A percentile compares a stretch with the other conserved stretches of the same genome.
Conservation (phyloP, 2,329 filamentous ascomycete species). For the Claviceps sp. region DNA sequence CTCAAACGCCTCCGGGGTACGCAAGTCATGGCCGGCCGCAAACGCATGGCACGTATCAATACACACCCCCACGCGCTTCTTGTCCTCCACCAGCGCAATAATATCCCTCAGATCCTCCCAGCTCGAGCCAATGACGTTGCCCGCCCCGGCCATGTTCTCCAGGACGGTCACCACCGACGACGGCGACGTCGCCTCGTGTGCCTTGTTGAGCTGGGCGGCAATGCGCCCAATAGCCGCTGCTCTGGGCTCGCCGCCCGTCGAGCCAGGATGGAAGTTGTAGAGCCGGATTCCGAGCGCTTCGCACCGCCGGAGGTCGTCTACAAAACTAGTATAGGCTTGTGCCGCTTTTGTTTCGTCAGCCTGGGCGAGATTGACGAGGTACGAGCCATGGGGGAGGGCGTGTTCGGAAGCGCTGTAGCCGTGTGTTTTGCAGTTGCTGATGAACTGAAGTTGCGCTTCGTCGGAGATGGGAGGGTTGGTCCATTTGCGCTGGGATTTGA, state of each 20-base stretch:
- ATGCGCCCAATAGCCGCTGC: slow-evolving; percentile 64
- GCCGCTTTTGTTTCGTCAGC: slow-evolving; percentile 64
- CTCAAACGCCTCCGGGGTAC: slow-evolving; percentile 59
- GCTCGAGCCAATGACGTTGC: slow-evolving; percentile 72
- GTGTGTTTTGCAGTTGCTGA: slow-evolving; percentile 51
- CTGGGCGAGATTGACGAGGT: slow-evolving; percentile 91
- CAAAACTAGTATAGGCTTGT: slow-evolving; percentile 74
- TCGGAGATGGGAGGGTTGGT: slow-evolving; percentile 61
- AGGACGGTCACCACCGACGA: slow-evolving; percentile 67
- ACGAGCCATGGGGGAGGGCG: slow-evolving; percentile 85
- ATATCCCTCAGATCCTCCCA: slow-evolving; percentile 83
- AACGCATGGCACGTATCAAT: slow-evolving; percentile 96
- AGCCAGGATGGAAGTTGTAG: slow-evolving; percentile 98
- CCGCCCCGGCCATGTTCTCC: slow-evolving; percentile 89
- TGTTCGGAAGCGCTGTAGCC: slow-evolving; percentile 58
- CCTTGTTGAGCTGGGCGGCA: slow-evolving; percentile 67
- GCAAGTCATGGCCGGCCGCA: slow-evolving; percentile 82
- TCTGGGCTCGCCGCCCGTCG: slow-evolving; percentile 54
- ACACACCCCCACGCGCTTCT: slow-evolving; percentile 78
- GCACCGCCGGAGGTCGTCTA: slow-evolving; percentile 79
- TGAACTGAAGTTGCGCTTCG: slow-evolving; percentile 57
- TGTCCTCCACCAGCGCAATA: slow-evolving; percentile 67
- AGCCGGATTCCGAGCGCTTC: slow-evolving; percentile 72
- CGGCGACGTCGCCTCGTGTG: slow-evolving; percentile 54
- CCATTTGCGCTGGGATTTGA: slow-evolving; percentile 97